Base-by-base conservation (phyloP, 2,329 filamentous ascomycete genomes). In the Harringtonia lauricola region DNA sequence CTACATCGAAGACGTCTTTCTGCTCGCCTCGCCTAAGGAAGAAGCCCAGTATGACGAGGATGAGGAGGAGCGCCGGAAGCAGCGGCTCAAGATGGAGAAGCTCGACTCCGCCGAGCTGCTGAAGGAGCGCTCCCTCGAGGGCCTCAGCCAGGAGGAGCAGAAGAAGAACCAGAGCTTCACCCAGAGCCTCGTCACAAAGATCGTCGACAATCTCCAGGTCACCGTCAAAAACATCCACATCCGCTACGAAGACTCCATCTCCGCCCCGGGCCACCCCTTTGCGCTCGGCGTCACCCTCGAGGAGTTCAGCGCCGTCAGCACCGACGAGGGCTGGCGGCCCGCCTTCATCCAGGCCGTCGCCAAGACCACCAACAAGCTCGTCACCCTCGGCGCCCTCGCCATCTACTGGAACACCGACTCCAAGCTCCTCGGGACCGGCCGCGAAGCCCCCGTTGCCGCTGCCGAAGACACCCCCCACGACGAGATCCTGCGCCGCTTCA, bases 401-500 rank as follows among this genome's bases (percentile, higher is more conserved):
- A 76, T 96, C 10, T 99, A 99, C 63, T 99, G 94, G 92, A 94
- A 98, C 60, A 98, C 92, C 1, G 90, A 99, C 60, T 79, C 88
- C 1, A 72, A 82, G 22, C 72, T 98, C 4, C 71, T 96, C 36
- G 87, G 88, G 13, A 81, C 84, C 5, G 88, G 88, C 8, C 81
- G 84, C 52, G 86, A 92, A 51, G 76, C 77, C 4, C 69, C 79
- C 47, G 68, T 72, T 9, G 64, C 68, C 4, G 75, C 70, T 28
- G 70, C 74, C 12, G 74, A 86, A 49, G 65, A 74, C 9, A 70
- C 84, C 42, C 67, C 81, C 9, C 87, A 94, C 52, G 74, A 79
- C 24, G 83, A 90, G 36, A 77, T 96, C 60, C 75, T 95, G 40
- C 66, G 74, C 22, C 83, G 77, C 49, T 84, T 96, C 58, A 82